A percentile compares a stretch with the other conserved stretches of the same genome.
Evolutionary conservation across 257 asterid genomes (phyloP).

Genomic region (Nicotiana obtusifolia): DNA sequence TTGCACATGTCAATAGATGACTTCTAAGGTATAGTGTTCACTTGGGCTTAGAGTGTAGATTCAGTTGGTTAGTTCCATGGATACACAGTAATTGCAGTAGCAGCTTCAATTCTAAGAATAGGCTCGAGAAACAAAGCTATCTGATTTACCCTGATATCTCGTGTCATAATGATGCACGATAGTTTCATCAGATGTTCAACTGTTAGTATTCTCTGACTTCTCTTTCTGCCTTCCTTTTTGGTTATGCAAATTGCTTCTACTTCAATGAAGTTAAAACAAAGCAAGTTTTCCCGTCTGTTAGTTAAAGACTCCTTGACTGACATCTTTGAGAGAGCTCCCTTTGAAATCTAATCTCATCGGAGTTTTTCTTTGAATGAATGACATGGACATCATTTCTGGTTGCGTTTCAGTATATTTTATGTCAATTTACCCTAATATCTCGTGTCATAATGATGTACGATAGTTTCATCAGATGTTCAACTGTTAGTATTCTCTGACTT

Average conservation of each 20-base stretch:
- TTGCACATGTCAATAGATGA: background rate
- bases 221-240: background rate
- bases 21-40: background rate
- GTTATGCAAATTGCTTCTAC: background rate
- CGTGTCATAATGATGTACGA: too few species aligned
- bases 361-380: background rate
- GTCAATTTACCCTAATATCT: background rate
- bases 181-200: background rate
- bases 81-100: background rate
- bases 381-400: background rate
- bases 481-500: background rate
- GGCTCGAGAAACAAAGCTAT: background rate
- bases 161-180: too few species aligned
- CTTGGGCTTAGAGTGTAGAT: background rate
- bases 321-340: background rate
- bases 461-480: too few species aligned
- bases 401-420: background rate
- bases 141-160: background rate
- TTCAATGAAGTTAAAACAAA: background rate
- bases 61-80: background rate
- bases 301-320: background rate
- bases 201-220: background rate
- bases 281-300: background rate
- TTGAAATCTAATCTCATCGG: background rate
- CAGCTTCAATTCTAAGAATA: background rate